A percentile compares a stretch with the other conserved stretches of the same genome.
Evolutionary conservation across 192 early-diverging fungal species (phyloP).

Genomic region (Coemansia sp.): DNA sequence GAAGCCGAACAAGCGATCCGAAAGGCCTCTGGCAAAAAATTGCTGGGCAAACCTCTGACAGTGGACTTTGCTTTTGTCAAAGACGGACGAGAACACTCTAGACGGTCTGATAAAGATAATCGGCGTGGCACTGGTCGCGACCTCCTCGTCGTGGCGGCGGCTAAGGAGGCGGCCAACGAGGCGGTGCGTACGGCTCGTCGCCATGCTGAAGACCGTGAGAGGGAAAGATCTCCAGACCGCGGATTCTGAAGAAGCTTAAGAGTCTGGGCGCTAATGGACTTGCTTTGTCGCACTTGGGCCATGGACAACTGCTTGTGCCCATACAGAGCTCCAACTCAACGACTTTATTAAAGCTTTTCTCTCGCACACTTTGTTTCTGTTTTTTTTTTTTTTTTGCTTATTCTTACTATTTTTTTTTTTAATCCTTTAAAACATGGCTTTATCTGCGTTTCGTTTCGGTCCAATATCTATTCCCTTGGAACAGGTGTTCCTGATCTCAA

Average conservation of each 20-base stretch:
- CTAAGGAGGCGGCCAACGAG: conserved; percentile 10
- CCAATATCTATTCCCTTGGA: conserved; percentile 64
- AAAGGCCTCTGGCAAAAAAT: conserved; percentile 65
- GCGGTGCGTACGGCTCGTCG: neutral
- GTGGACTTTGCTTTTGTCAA: conserved; percentile 87
- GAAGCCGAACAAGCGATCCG: conserved; percentile 83
- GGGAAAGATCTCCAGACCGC: conserved; percentile 49
- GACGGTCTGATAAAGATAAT: neutral
- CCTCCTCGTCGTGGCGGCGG: neutral
- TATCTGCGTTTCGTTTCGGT: conserved; percentile 61
- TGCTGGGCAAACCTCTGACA: conserved; percentile 72
- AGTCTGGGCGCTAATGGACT: neutral
- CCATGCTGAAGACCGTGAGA: conserved; percentile 14
- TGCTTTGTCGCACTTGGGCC: neutral
- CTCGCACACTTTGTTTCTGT: neutral
- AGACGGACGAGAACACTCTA: conserved; percentile 4
- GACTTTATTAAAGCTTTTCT: too few relatives aligned
- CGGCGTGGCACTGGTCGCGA: neutral
- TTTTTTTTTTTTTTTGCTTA: neutral
- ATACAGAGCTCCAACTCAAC: too few relatives aligned
- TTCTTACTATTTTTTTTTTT: neutral
- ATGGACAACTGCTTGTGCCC: too few relatives aligned
- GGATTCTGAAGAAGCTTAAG: conserved; percentile 24
- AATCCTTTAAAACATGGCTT: neutral
- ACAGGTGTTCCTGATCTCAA: conserved; percentile 75